These are phyloP conservation scores for Aureobasidium sp. DNA, from an alignment of 2,329 filamentous ascomycete species.

Conservation along the genomic window DNA sequence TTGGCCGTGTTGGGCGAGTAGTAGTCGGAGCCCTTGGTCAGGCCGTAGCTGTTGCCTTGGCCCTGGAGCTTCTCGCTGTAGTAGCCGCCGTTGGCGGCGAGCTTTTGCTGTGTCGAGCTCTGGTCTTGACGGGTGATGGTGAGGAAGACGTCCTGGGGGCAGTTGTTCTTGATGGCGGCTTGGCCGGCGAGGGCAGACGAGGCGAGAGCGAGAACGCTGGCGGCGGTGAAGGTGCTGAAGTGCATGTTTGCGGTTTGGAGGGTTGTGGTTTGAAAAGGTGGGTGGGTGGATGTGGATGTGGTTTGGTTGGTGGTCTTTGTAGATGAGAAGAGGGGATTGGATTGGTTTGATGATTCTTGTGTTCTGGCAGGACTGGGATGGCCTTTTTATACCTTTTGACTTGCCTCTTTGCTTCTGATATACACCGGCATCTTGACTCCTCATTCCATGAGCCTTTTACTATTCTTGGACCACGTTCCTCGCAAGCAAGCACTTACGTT, in stretches of 20 bases:
- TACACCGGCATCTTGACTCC: background rate
- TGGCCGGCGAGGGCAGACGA: slow-evolving; percentile 15
- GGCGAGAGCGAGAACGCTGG: slow-evolving; percentile 15
- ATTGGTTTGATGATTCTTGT: background rate
- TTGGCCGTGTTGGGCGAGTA: slow-evolving; percentile 20
- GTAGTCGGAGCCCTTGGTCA: slow-evolving; percentile 21
- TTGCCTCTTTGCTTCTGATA: background rate
- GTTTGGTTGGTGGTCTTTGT: background rate
- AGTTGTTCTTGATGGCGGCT: slow-evolving; percentile 23
- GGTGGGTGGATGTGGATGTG: slow-evolving; percentile 2
- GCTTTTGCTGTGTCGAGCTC: slow-evolving; percentile 13
- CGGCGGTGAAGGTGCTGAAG: slow-evolving; percentile 13
- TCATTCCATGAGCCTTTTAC: background rate
- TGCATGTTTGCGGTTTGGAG: slow-evolving; percentile 20
- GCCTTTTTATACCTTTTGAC: slow-evolving; percentile 2
- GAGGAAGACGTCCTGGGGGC: slow-evolving; percentile 20
- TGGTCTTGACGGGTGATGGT: slow-evolving; percentile 20
- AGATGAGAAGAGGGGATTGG: background rate
- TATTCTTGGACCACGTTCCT: slow-evolving; percentile 8
- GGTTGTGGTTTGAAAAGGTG: background rate
- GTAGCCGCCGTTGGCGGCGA: slow-evolving; percentile 17
- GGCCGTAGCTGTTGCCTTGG: slow-evolving; percentile 24
- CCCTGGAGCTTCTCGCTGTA: slow-evolving; percentile 20
- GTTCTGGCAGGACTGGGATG: background rate
- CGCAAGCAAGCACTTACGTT: background rate